These are phyloP conservation scores for Asterionellopsis glacialis DNA, from an alignment of 108 stramenopile species.

Conservation along the genomic window DNA sequence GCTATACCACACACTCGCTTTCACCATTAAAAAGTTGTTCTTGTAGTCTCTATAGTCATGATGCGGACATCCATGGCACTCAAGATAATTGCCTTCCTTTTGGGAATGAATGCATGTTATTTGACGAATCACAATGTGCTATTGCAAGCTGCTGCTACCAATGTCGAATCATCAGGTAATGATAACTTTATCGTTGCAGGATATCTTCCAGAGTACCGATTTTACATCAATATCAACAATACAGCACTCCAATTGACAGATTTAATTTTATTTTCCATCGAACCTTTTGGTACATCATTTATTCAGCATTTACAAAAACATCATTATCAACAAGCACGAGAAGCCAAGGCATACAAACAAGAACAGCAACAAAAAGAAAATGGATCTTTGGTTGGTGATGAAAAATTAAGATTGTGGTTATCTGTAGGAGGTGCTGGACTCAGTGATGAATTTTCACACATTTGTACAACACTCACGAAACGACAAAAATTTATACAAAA, in stretches of 20 bases:
- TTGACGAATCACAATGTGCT: too few species aligned
- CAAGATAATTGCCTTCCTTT: too few species aligned
- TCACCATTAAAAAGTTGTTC: too few species aligned
- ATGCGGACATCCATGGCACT: too few species aligned
- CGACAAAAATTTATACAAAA: slow-evolving; percentile 15
- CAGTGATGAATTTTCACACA: slow-evolving; percentile 12
- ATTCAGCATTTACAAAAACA: slow-evolving; percentile 19
- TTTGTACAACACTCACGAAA: neutral
- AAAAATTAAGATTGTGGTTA: slow-evolving; percentile 16
- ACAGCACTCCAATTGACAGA: slow-evolving; percentile 48
- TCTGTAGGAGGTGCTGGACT: slow-evolving; percentile 41
- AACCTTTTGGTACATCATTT: slow-evolving; percentile 22
- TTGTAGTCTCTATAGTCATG: too few species aligned
- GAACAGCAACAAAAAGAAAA: neutral
- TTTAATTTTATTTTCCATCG: slow-evolving; percentile 60
- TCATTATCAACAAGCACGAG: slow-evolving; percentile 41
- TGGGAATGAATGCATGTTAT: too few species aligned
- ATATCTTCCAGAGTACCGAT: slow-evolving; percentile 75
- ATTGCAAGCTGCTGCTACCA: too few species aligned
- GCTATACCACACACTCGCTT: too few species aligned
- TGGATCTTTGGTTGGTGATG: neutral
- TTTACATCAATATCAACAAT: slow-evolving; percentile 40
- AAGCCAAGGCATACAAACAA: slow-evolving; percentile 40
- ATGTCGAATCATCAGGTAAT: too few species aligned
- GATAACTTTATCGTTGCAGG: slow-evolving; percentile 53